Percentiles rank a stretch among this genome's conserved stretches.
Conservation (phyloP, 2,329 filamentous ascomycete genomes). For the Albophoma yamanashiensis region DNA sequence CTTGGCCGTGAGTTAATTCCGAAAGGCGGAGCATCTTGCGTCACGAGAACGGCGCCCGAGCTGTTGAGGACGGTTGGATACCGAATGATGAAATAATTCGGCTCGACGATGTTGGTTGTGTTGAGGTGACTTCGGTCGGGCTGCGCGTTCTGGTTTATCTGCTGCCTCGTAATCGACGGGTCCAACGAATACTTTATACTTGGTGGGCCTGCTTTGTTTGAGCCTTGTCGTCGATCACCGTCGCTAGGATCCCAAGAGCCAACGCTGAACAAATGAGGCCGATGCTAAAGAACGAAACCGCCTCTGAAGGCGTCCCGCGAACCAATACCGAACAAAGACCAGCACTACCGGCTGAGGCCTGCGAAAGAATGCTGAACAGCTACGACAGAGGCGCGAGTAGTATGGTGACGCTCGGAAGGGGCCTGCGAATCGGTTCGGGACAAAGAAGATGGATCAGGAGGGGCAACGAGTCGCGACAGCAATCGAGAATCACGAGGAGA, state of each 20-base stretch:
- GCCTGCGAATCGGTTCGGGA: background rate
- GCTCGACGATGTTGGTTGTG: background rate
- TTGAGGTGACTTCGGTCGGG: too few species aligned
- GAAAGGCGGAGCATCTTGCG: background rate
- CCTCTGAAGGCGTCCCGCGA: background rate
- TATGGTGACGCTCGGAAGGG: background rate
- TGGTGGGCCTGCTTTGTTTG: background rate
- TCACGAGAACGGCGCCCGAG: background rate
- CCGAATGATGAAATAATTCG: background rate
- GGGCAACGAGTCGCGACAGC: background rate
- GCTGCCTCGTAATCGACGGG: background rate
- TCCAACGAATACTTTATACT: background rate
- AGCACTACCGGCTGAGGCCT: background rate
- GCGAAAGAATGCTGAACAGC: background rate
- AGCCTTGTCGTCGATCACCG: background rate
- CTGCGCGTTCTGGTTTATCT: background rate
- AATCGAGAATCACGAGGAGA: background rate
- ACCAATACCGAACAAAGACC: background rate
- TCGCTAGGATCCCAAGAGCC: background rate
- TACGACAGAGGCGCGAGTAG: background rate
- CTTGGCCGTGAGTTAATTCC: conserved; percentile 16
- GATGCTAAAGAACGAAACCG: background rate
- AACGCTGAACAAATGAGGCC: background rate
- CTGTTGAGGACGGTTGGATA: background rate
- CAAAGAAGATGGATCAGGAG: background rate